Base-by-base conservation (phyloP, 1,284 basidiomycete genomes). In the Papiliotrema fonsecae region DNA sequence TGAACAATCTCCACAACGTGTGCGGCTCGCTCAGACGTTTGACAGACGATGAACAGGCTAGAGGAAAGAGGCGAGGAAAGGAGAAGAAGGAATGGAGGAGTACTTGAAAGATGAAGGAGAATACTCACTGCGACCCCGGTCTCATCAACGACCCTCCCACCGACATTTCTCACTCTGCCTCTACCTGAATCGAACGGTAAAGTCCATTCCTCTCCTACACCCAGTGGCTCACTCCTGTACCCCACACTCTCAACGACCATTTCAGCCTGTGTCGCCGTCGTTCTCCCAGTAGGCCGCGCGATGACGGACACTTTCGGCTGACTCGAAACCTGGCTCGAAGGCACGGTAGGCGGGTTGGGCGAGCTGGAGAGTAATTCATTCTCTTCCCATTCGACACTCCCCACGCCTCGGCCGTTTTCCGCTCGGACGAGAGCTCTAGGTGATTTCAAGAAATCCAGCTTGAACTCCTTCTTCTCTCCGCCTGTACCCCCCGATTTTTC, bases 161-260 rank as follows among this genome's bases (percentile, higher is more conserved):
- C 64, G 2, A 58, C 44, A 49, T 76, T 75, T 42, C 45, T 42
- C 2, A 76, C 58, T 32, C 72, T 60, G 0, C 75, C 76, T 26
- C 63, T 56, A 1, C 38, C 28, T 1, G 47, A 47, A 51, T 78
- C 76, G 50, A 77, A 77, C 1, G 76, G 75, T 6, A 77, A 39
- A 4, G 59, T 61, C 52, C 61, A 64, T 2, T 49, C 49, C 32
- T 52, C 51, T 7, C 50, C 56, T 5, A 49, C 55, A 11, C 49
- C 55, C 2, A 79, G 62, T 2, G 85, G 82, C 44, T 87, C 87
- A 0, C 82, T 81, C 45, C 81, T 82, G 72, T 97, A 96, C 13
- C 94, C 94, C 6, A 97, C 82, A 13, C 87, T 87, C 19, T 91
- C 87, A 28, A 97, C 77, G 13, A 97, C 84, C 55, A 96, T 79